Evolutionary conservation across 2,329 filamentous ascomycete species (phyloP), one percentile per base, ranked within the genome.

Genomic region (Colletotrichum sp.): DNA sequence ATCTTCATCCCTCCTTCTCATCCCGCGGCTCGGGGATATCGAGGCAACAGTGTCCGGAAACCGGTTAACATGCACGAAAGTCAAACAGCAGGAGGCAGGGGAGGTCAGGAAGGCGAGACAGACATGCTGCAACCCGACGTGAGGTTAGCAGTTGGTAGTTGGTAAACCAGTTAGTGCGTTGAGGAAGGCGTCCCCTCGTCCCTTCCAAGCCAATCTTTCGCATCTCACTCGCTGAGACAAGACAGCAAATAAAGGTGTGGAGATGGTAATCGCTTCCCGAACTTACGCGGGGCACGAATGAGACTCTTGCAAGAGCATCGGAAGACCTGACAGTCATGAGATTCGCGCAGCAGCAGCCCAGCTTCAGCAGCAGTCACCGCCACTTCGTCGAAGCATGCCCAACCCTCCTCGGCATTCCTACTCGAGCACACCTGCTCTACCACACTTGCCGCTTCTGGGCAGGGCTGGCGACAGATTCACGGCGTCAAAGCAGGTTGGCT

Each of bases 161-260:
- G 71, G 36, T n/a, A 52, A 52, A n/a, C 12, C 13, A 44, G 59
- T 12, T 19, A 64, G 59, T 39, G 27, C 70, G 74, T 76, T 74
- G 74, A 69, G 74, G 34, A 68, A 68, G 22, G 52, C 44, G n/a
- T 8, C 27, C 25, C 27, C 27, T 22, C 30, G 22, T 52, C 27
- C 57, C 39, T 67, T 64, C 39, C 65, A 30, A 73, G 64, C 64
- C 59, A 64, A 69, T 65, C 48, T 59, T 13, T 11, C 44, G 25
- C 69, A 69, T 68, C 73, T 68, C 32, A 68, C 64, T 73, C 55
- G 61, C 69, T 64, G 73, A 73, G 73, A 73, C 73, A 57, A 68
- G 48, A 61, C 55, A 75, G 59, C 22, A 36, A 34, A 61, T 27
- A 63, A 73, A 68, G 39, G 74, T 76, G 74, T 59, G 70, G 70